A percentile compares a stretch with the other conserved stretches of the same genome.
These are phyloP conservation scores for Rhodotorula sp. DNA, from an alignment of 1,284 basidiomycete species.

Conservation along the genomic window DNA sequence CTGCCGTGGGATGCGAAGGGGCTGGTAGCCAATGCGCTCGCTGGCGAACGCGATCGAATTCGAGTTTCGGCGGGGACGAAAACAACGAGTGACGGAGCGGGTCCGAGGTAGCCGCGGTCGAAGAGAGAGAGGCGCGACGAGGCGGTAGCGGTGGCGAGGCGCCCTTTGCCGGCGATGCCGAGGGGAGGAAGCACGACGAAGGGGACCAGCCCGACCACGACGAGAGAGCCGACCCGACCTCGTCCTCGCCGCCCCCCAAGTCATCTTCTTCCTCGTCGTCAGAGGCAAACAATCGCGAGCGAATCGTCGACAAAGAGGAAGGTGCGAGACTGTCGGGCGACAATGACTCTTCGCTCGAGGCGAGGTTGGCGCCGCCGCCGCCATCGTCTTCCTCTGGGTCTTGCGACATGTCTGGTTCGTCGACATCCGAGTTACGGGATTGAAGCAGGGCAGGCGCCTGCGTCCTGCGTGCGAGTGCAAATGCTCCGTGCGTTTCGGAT, in stretches of 20 bases:
- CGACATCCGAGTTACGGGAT: neutral
- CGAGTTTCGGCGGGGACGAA: slow-evolving; percentile 4
- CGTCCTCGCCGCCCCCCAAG: slow-evolving; percentile 1
- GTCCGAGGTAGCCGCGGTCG: slow-evolving; percentile 22
- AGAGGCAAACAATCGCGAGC: slow-evolving; percentile 19
- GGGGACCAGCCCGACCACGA: neutral
- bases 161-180: neutral
- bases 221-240: neutral
- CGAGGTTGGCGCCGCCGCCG: neutral
- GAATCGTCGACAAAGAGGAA: neutral
- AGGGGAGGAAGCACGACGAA: neutral
- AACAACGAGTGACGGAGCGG: slow-evolving; percentile 27
- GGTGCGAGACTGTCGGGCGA: slow-evolving; percentile 1
- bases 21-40: slow-evolving; percentile 23
- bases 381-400: neutral
- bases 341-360: neutral
- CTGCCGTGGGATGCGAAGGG: slow-evolving; percentile 3
- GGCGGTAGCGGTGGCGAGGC: neutral
- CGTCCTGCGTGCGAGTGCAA: neutral
- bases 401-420: neutral
- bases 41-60: neutral
- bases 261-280: slow-evolving; percentile 26
- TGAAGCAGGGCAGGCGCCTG: neutral
- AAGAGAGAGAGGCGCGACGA: slow-evolving; percentile 13
- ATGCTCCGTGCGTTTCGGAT: no score